Percentiles rank a stretch among this genome's conserved stretches.
These are phyloP conservation scores for Thraustochytrium sp. DNA, from an alignment of 352 stramenopile genomes.

Conservation along the genomic window DNA sequence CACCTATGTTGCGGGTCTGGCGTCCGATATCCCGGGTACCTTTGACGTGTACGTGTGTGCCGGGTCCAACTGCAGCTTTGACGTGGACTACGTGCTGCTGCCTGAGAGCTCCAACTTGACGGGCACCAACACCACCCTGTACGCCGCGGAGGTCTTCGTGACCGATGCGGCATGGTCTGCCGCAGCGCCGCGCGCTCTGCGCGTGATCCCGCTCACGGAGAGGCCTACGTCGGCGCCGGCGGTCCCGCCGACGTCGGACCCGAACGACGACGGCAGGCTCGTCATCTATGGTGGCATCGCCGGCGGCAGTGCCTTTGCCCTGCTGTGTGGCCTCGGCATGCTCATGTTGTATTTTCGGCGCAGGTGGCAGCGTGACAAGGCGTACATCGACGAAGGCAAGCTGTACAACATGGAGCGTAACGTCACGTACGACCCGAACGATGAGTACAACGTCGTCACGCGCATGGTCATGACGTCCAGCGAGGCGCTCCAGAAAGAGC, in stretches of 20 bases:
- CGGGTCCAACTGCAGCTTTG: background rate
- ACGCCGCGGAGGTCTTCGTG: background rate
- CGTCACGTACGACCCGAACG: constrained; percentile 26
- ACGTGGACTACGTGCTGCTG: background rate
- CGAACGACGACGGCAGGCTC: background rate
- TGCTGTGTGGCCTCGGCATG: too few relatives aligned
- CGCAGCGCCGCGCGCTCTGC: background rate
- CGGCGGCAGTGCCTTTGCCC: background rate
- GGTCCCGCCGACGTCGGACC: background rate
- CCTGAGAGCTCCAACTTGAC: too few relatives aligned
- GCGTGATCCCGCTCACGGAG: background rate
- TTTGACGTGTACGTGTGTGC: constrained; percentile 22
- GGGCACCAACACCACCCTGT: background rate
- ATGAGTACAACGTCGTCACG: constrained; percentile 16
- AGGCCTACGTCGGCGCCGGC: background rate
- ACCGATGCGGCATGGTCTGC: background rate
- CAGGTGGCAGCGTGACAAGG: constrained; percentile 31
- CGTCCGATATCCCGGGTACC: background rate
- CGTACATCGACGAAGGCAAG: constrained; percentile 33
- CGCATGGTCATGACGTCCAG: background rate
- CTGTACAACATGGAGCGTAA: constrained; percentile 40
- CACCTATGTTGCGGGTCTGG: background rate
- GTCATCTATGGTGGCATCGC: background rate
- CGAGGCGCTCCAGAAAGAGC: background rate
- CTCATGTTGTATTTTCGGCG: background rate